These are phyloP conservation scores for Rhodotorula diobovata DNA, from an alignment of 768 basidiomycete species.

Conservation along the genomic window DNA sequence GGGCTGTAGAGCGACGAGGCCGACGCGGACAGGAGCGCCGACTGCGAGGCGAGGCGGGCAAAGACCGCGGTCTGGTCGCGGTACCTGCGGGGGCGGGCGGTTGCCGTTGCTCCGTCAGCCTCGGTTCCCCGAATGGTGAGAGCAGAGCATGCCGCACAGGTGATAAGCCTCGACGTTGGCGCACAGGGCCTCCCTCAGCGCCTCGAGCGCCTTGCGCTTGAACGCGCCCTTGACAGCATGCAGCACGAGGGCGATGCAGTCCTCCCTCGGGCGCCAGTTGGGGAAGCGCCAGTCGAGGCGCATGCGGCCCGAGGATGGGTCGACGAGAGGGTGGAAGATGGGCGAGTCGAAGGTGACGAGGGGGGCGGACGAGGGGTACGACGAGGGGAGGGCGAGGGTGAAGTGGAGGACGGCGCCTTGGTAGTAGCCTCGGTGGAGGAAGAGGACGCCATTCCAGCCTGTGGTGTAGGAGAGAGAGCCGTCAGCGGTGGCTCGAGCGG, in stretches of 20 bases:
- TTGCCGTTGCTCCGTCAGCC: neutral
- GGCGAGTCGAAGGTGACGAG: conserved; percentile 23
- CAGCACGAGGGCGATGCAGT: conserved; percentile 25
- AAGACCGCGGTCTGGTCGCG: conserved; percentile 27
- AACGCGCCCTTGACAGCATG: conserved; percentile 28
- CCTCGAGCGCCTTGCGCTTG: conserved; percentile 28
- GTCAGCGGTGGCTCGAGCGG: neutral
- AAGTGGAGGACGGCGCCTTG: conserved; percentile 17
- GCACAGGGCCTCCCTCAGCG: conserved; percentile 15
- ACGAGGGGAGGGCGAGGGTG: conserved; percentile 24
- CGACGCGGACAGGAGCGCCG: conserved; percentile 17
- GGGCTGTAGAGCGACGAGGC: conserved; percentile 10
- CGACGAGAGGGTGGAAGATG: conserved; percentile 37
- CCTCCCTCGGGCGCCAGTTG: conserved; percentile 24
- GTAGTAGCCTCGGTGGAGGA: conserved; percentile 34
- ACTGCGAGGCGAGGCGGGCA: conserved; percentile 30
- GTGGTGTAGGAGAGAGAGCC: neutral
- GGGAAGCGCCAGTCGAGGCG: conserved; percentile 22
- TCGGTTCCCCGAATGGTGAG: neutral
- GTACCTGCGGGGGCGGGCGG: conserved; percentile 23
- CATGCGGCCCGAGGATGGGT: conserved; percentile 23
- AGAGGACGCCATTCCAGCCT: conserved; percentile 25
- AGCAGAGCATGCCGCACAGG: conserved; percentile 4
- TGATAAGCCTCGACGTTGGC: conserved; percentile 30
- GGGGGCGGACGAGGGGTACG: conserved; percentile 14